Evolutionary conservation across 371 early-diverging fungal genomes (phyloP).

Genomic region (Syncephalastrum sp.): DNA sequence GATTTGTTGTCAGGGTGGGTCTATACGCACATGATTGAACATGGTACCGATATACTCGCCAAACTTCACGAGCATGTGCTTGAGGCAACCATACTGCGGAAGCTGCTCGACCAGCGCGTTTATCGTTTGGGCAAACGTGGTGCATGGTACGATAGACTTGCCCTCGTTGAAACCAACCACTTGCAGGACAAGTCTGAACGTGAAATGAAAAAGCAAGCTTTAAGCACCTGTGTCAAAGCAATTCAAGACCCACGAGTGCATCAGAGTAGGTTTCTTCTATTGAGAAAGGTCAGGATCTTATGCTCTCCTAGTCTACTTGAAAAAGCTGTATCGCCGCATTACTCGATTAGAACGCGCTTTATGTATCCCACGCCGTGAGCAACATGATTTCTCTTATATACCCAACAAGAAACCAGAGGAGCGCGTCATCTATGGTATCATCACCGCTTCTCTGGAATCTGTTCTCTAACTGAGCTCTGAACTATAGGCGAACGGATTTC

Average conservation of each 20-base stretch:
- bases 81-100: conserved; percentile 56
- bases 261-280: conserved; percentile 29
- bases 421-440: conserved; percentile 37
- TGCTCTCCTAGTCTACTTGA: conserved; percentile 29
- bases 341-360: conserved; percentile 50
- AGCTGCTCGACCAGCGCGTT: conserved; percentile 56
- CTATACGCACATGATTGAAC: conserved; percentile 61
- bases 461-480: neutral
- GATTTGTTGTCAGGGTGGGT: conserved; percentile 52
- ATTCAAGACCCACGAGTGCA: conserved; percentile 57
- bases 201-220: conserved; percentile 44
- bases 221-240: conserved; percentile 52
- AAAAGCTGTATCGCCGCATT: conserved; percentile 39
- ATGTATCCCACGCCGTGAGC: conserved; percentile 52
- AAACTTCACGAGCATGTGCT: conserved; percentile 56
- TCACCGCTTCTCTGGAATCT: no score
- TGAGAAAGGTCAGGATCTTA: neutral
- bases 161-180: conserved; percentile 60
- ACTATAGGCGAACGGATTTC: conserved; percentile 34
- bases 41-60: conserved; percentile 55
- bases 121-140: conserved; percentile 65
- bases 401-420: conserved; percentile 41
- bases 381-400: conserved; percentile 58
- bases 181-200: conserved; percentile 33
- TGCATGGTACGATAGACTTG: conserved; percentile 71